These are phyloP conservation scores for Penicillium occitanis DNA, from an alignment of 2,329 filamentous ascomycete genomes.

Conservation along the genomic window DNA sequence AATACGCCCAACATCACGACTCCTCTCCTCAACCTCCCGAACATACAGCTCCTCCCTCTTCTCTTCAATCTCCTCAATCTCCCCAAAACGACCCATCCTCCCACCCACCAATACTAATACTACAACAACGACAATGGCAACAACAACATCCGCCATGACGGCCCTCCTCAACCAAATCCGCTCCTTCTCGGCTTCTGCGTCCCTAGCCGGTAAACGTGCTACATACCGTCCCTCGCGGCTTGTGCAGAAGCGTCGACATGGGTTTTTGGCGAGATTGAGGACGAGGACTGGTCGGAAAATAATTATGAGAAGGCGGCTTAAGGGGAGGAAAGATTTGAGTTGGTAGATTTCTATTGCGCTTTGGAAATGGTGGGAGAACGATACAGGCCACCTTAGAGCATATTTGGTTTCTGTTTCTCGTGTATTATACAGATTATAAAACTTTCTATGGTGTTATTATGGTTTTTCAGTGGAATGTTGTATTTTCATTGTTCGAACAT, in stretches of 20 bases:
- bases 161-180: slow-evolving; percentile 33
- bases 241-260: slow-evolving; percentile 62
- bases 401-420: not conserved
- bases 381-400: no score
- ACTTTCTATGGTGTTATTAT: not conserved
- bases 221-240: slow-evolving; percentile 61
- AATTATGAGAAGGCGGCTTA: slow-evolving; percentile 54
- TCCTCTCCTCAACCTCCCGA: slow-evolving; percentile 1
- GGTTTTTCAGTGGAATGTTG: no score
- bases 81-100: not conserved
- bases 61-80: not conserved
- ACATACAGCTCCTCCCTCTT: slow-evolving; percentile 9
- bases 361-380: no score
- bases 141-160: not conserved
- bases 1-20: slow-evolving; percentile 5
- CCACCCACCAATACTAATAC: not conserved
- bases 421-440: slow-evolving; percentile 9
- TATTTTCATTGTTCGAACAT: not conserved
- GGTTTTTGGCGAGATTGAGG: slow-evolving; percentile 56
- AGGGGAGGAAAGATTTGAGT: slow-evolving; percentile 54
- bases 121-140: not conserved
- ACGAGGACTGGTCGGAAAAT: slow-evolving; percentile 55
- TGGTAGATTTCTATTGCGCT: slow-evolving; percentile 41
- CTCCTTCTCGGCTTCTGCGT: slow-evolving; percentile 46
- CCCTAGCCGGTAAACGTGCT: slow-evolving; percentile 47